Conservation (phyloP, 192 early-diverging fungal species). For the Backusella westeae region DNA sequence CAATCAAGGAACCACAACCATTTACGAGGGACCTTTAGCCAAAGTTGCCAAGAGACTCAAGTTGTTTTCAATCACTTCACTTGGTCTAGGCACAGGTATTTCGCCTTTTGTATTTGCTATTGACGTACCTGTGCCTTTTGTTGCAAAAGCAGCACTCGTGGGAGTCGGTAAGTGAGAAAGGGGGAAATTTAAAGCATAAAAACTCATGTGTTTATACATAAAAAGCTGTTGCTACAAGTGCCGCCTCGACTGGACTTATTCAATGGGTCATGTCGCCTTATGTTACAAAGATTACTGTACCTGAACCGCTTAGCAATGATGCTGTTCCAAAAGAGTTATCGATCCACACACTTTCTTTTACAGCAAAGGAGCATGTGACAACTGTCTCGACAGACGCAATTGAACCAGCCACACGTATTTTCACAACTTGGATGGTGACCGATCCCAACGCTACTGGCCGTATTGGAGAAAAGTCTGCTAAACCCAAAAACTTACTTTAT, state of each 20-base stretch:
- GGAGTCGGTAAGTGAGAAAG: conserved; percentile 39
- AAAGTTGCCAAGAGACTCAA: conserved; percentile 52
- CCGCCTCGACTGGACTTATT: conserved; percentile 53
- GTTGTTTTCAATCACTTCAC: conserved; percentile 52
- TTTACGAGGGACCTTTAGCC: conserved; percentile 53
- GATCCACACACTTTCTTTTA: conserved; percentile 38
- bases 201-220: not conserved
- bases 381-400: conserved; percentile 47
- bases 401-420: conserved; percentile 50
- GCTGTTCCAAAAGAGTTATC: conserved; percentile 18
- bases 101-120: conserved; percentile 53
- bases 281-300: conserved; percentile 47
- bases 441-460: conserved; percentile 32
- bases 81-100: conserved; percentile 46
- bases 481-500: conserved; percentile 46
- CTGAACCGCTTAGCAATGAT: not conserved
- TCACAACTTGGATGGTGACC: conserved; percentile 49
- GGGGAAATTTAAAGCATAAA: not conserved
- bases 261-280: conserved; percentile 59
- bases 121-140: conserved; percentile 47
- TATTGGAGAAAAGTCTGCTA: conserved; percentile 31
- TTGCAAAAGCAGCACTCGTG: conserved; percentile 45
- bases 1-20: conserved; percentile 4
- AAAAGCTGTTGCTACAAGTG: conserved; percentile 50
- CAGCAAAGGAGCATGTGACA: conserved; percentile 45